These are phyloP conservation scores for Naematelia encephala DNA, from an alignment of 768 basidiomycete genomes.

Conservation along the genomic window DNA sequence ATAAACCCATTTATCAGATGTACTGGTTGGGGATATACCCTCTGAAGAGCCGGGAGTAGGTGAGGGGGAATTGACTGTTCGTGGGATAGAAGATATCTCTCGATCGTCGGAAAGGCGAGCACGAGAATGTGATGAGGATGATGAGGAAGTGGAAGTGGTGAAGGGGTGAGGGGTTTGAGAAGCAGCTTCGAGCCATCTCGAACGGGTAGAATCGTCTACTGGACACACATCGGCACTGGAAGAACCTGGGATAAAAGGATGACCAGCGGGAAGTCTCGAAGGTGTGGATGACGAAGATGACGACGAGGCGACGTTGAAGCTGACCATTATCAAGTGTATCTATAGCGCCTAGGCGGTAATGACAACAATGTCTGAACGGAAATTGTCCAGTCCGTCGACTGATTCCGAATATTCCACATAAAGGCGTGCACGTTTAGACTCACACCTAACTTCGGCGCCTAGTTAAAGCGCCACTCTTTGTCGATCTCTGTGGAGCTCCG, in stretches of 20 bases:
- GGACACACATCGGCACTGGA: constrained; percentile 56
- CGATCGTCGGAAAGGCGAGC: constrained; percentile 63
- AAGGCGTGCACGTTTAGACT: no score
- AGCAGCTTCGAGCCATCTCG: constrained; percentile 53
- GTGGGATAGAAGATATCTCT: constrained; percentile 84
- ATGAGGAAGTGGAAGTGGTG: constrained; percentile 14
- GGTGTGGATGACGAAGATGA: background rate
- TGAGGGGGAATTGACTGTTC: constrained; percentile 42
- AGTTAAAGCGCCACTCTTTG: background rate
- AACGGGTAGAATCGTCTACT: constrained; percentile 61
- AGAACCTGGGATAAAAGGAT: background rate
- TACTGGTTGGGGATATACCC: constrained; percentile 23
- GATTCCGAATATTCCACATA: background rate
- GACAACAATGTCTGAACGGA: no score
- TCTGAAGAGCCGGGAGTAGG: constrained; percentile 20
- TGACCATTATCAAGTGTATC: background rate
- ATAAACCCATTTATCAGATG: constrained; percentile 80
- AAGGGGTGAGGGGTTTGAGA: constrained; percentile 24
- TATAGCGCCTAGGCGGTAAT: no score
- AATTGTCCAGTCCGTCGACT: no score
- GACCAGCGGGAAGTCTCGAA: background rate
- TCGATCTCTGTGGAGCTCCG: background rate
- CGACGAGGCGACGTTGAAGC: background rate
- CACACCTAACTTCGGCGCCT: no score
- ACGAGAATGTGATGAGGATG: constrained; percentile 15